Evolutionary conservation across 305 asterid genomes (phyloP).

Genomic region (Fraxinus latifolia): DNA sequence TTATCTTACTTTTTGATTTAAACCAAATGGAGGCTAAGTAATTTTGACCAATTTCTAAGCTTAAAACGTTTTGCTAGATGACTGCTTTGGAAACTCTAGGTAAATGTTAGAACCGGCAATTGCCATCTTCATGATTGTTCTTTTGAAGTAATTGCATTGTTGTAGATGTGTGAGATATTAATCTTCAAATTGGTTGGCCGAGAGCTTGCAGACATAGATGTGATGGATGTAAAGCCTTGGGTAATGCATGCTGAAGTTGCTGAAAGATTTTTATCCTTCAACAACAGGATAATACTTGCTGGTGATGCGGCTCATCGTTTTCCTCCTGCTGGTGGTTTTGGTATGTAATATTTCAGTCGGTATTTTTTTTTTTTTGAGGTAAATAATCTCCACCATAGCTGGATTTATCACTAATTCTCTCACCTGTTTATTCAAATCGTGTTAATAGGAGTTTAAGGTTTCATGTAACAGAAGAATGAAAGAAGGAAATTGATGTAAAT

Average conservation of each 20-base stretch:
- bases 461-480: not conserved
- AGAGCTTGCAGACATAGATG: constrained; percentile 76
- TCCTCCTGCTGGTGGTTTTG: constrained; percentile 99
- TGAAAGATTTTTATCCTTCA: constrained; percentile 53
- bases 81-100: not conserved
- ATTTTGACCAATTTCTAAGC: not conserved
- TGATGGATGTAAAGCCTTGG: constrained; percentile 90
- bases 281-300: constrained; percentile 69
- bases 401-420: not conserved
- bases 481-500: not conserved
- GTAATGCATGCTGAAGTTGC: constrained; percentile 98
- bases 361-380: not conserved
- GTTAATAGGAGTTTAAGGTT: not conserved
- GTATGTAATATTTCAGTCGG: constrained; percentile 30
- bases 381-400: not conserved
- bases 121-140: constrained; percentile 7
- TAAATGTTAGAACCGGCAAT: not conserved
- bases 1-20: not conserved
- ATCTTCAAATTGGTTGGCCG: constrained; percentile 71
- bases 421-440: not conserved
- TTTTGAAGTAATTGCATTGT: constrained; percentile 22
- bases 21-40: not conserved
- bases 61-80: not conserved
- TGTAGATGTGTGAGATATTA: constrained; percentile 70
- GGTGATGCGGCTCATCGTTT: constrained; percentile 98